phyloP scores from a whole-genome alignment of 352 stramenopile genomes.

The Globisporangium acanthophoron region DNA sequence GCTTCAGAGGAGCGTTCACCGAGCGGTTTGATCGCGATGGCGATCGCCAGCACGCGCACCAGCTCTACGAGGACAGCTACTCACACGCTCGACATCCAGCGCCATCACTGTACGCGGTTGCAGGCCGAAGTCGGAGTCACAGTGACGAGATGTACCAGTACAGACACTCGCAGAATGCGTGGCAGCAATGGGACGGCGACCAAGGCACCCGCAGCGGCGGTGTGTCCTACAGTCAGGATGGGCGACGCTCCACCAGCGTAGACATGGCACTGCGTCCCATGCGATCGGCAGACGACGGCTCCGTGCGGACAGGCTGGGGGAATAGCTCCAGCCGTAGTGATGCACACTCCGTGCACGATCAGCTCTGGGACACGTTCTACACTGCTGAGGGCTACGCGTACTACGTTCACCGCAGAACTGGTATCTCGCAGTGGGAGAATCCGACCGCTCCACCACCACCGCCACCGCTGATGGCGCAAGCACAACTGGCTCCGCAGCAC shows the following conservation, averaged over 20 bases:
- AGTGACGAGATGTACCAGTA: constrained; percentile 9
- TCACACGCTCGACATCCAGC: not conserved
- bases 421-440: constrained; percentile 76
- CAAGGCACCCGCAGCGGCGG: not conserved
- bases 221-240: not conserved
- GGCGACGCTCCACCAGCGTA: constrained; percentile 3
- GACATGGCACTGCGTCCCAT: not conserved
- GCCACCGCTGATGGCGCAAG: not conserved
- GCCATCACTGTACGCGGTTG: not conserved
- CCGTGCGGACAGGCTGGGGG: constrained; percentile 3
- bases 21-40: constrained; percentile 32
- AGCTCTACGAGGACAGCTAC: constrained; percentile 1
- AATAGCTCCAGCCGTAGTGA: not conserved
- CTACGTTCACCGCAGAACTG: constrained; percentile 66
- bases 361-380: constrained; percentile 64
- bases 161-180: not conserved
- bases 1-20: constrained; percentile 20
- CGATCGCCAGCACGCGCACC: not conserved
- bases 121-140: constrained; percentile 6
- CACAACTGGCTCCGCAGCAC: not conserved
- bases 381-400: constrained; percentile 72
- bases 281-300: not conserved
- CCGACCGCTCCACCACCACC: constrained; percentile 13
- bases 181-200: not conserved
- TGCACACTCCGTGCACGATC: not conserved